Conservation (phyloP, 495 filamentous ascomycete species). For the Penicillium samsonianum region DNA sequence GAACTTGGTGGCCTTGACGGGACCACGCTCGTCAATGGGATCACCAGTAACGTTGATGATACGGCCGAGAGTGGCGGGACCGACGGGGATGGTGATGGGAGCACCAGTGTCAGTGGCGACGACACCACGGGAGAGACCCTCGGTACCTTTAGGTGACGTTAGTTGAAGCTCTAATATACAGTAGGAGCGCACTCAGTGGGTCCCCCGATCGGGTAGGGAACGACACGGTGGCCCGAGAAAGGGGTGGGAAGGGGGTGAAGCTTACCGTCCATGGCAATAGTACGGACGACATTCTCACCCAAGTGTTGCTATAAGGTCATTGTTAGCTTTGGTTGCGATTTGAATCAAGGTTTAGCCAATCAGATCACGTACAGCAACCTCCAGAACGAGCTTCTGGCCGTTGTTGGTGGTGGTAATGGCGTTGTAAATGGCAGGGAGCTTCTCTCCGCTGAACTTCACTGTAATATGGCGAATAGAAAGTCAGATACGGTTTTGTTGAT, state of each 20-base stretch:
- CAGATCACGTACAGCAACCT: constrained; percentile 81
- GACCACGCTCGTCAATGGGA: constrained; percentile 98
- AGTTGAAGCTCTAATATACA: constrained; percentile 21
- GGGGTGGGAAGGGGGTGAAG: constrained; percentile 22
- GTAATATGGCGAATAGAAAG: constrained; percentile 31
- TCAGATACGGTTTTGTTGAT: constrained; percentile 43
- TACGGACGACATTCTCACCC: constrained; percentile 98
- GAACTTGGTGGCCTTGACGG: constrained; percentile 87
- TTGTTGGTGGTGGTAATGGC: constrained; percentile 88
- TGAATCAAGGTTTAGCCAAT: constrained; percentile 28
- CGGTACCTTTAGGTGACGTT: constrained; percentile 72
- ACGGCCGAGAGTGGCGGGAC: constrained; percentile 90
- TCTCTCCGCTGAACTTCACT: constrained; percentile 94
- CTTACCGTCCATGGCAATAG: constrained; percentile 99
- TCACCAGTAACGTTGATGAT: constrained; percentile 99
- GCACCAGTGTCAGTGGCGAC: constrained; percentile 83
- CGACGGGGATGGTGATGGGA: constrained; percentile 97
- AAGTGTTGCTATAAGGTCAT: constrained; percentile 80
- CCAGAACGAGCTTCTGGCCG: constrained; percentile 92
- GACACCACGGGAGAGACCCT: constrained; percentile 93
- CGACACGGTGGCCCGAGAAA: constrained; percentile 30
- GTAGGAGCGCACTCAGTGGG: constrained; percentile 17
- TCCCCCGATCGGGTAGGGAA: constrained; percentile 22
- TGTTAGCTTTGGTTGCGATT: constrained; percentile 27
- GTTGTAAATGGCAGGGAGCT: constrained; percentile 96